Base-by-base conservation (phyloP, 2,329 filamentous ascomycete species). In the Periconia digitata region DNA sequence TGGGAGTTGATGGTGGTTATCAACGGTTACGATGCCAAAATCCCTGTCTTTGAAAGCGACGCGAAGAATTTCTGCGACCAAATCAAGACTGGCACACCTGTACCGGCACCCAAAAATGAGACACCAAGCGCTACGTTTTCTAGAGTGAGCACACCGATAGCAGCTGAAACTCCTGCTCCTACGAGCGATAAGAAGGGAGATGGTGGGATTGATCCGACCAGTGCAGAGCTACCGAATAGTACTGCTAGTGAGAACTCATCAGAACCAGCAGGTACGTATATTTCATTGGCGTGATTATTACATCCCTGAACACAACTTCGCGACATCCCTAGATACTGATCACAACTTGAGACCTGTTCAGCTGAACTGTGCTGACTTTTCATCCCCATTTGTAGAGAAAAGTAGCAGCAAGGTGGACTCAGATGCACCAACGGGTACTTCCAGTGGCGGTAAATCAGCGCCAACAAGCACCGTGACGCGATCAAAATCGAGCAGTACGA, bases 11-110 rank as follows among this genome's bases (percentile, higher is more conserved):
- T 34, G 15, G 24, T 50, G 21, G 36, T 27, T 17, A 22, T 46
- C 18, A 50, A 50, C 22, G 44, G 48, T 7, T 46, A 46, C 27
- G 48, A 50, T 8, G 48, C 43, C 22, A 46, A 40, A 7, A 15
- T 50, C 7, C 48, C 48, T 3, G 36, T 50, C 18, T 17, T 50
- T 10, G 27, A 18, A 12, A 27, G 42, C 10, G 39, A 50, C 21
- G 48, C 43, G 10, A 46, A 23, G n/a, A 16, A 23, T 3, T 50
- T 50, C 27, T 50, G 48, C 34, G 38, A 37, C 16, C 39, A 40
- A 12, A 35, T 50, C n/a, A 16, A 15, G 13, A 40, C 20, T 16
- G 41, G 40, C 13, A 27, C 23, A 23, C 38, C 38, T 3, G 18
- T 21, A 8, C 13, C 38, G 8, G 38, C 38, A 4, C 21, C 38